Evolutionary conservation across 2,329 filamentous ascomycete species (phyloP), one percentile per base, ranked within the genome.

Genomic region (Monilinia vaccinii-corymbosi): DNA sequence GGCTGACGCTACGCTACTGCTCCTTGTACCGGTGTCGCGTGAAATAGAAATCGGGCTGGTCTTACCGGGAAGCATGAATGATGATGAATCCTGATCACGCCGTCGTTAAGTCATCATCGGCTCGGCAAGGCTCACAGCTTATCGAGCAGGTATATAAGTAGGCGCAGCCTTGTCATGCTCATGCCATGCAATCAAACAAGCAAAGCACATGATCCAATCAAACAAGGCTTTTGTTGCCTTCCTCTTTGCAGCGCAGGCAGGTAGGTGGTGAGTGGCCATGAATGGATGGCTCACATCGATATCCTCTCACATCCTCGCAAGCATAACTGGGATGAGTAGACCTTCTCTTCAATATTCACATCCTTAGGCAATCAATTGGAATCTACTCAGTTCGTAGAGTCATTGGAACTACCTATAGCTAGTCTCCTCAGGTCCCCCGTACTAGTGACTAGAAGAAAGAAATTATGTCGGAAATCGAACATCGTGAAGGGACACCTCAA

Each of bases 401-500:
- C 9, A 28, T 38, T 13, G 25, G 25, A 28, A 28, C 25, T 28
- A 2, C 18, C 38, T 28, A 42, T 38, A 18, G 4, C 2, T 40
- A 38, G 36, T 58, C 21, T 31, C 28, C 34, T 48, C 56, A 25
- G 25, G 44, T 49, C 34, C 50, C 50, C 50, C 34, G 31, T 42
- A 18, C 16, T 42, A 44, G 40, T 28, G 6, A 23, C 25, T 28
- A 32, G 11, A 31, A 44, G 25, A 14, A 14, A 40, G 25, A 53
- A 58, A 53, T 59, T 34, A 59, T 59, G 56, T 52, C 56, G 34
- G 48, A 46, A 25, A 45, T 45, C 23, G 47, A 59, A 25, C 56
- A 59, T 34, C 36, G 36, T 34, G 36, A 53, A 52, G 38, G 40
- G 16, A 57, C 52, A 51, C 58, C 49, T 45, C 49, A 60, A 47